Evolutionary conservation across 2,329 filamentous ascomycete genomes (phyloP), one percentile per base, ranked within the genome.

Genomic region (Phialemoniopsis sp.): DNA sequence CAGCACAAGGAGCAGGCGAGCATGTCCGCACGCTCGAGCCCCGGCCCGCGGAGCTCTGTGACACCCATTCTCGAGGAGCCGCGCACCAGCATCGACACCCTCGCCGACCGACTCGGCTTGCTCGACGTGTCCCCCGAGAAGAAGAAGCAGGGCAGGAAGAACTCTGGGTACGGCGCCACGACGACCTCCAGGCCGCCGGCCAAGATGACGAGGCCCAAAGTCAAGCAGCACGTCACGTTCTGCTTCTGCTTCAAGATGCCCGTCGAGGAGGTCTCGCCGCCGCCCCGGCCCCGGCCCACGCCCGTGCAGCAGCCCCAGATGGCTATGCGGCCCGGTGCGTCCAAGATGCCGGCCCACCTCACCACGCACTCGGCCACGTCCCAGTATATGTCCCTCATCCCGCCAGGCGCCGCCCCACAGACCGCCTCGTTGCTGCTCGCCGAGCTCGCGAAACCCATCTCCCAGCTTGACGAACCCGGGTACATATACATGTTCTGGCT

Each of bases 401-500:
- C 88, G 0, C 59, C 73, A 8, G 64, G 72, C 2, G 68, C 88
- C 5, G 74, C 82, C 3, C 81, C 87, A 2, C 69, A 84, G 49
- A 85, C 80, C 1, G 73, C 86, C 0, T 84, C 88, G 0, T 66
- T 72, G 5, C 72, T 97, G 4, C 74, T 91, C 43, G 70, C 83
- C 3, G 90, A 97, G 60, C 72, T 97, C 9, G 78, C 72, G 63
- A 57, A 93, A 76, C 68, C 89, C 2, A 77, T 90, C 34, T 89
- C 88, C 0, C 68, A 78, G 16, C 68, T 74, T 39, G 87, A 93
- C 48, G 87, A 94, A 50, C 71, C 85, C 12, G 93, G 93, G 29
- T 98, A 93, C 66, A 97, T 98, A 50, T 98, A 98, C 73, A 95
- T 98, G 62, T 98, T 97, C 72, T 96, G 91, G 89, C 74, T 96